Evolutionary conservation across 2,329 filamentous ascomycete species (phyloP).

Genomic region (Neopestalotiopsis rosae): DNA sequence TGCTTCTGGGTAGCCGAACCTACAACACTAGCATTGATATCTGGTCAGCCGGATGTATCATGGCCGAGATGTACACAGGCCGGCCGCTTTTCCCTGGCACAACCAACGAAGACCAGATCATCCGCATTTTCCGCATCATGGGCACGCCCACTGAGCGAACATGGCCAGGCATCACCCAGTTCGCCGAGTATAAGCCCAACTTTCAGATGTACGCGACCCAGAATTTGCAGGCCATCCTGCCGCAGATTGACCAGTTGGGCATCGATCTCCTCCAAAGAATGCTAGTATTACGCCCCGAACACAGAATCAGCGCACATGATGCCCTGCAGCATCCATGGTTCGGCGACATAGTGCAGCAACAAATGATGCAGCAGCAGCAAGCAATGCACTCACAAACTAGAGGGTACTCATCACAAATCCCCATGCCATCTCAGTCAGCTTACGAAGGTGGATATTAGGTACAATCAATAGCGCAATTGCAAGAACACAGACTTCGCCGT

Average conservation of each 20-base stretch:
- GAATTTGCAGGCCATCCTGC: conserved; percentile 84
- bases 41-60: conserved; percentile 98
- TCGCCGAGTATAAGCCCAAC: conserved; percentile 96
- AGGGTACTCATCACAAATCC: conserved; percentile 15
- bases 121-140: conserved; percentile 98
- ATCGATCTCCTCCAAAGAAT: conserved; percentile 88
- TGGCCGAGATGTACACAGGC: conserved; percentile 99
- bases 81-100: conserved; percentile 95
- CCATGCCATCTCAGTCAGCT: conserved; percentile 8
- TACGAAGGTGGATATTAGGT: conserved; percentile 17
- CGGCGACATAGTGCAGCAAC: conserved; percentile 68
- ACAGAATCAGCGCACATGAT: conserved; percentile 85
- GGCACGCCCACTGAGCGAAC: conserved; percentile 93
- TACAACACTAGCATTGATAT: conserved; percentile 99
- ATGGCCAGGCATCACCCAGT: conserved; percentile 93
- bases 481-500: neutral
- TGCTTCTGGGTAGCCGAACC: conserved; percentile 89
- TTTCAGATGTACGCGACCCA: conserved; percentile 96
- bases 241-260: conserved; percentile 85
- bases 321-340: conserved; percentile 95
- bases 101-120: conserved; percentile 96
- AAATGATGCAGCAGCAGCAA: conserved; percentile 50
- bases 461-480: neutral
- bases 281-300: conserved; percentile 90
- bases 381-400: conserved; percentile 48